A percentile compares a stretch with the other conserved stretches of the same genome.
phyloP scores from a whole-genome alignment of 129 eudicot species.

The Flaveria ramosissima region DNA sequence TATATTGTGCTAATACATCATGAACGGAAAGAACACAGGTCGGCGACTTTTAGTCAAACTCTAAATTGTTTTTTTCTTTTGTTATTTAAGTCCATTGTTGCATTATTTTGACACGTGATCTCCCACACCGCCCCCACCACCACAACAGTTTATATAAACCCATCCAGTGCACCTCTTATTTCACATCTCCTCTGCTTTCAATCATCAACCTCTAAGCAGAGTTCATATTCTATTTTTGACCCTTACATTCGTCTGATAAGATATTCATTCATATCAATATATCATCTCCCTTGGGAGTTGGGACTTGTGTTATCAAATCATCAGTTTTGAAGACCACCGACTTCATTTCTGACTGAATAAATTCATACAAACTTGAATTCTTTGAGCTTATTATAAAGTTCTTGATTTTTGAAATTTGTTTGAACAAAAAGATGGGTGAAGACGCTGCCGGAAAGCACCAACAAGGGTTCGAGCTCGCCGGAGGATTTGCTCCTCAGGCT shows the following conservation, averaged over 20 bases:
- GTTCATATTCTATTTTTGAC: neutral
- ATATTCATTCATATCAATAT: no score
- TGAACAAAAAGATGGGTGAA: constrained; percentile 42
- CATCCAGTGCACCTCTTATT: neutral
- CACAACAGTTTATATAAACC: constrained; percentile 37
- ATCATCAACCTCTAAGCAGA: neutral
- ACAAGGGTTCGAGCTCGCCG: constrained; percentile 53
- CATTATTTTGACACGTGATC: constrained; percentile 28
- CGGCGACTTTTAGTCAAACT: constrained; percentile 26
- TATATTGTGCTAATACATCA: no score
- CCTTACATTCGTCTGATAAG: neutral
- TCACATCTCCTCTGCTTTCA: constrained; percentile 23
- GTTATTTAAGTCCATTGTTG: neutral
- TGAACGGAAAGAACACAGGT: no score
- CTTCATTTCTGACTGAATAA: neutral
- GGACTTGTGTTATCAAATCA: neutral
- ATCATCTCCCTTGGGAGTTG: neutral
- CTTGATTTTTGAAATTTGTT: neutral
- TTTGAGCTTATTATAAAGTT: neutral
- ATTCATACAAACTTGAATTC: neutral
- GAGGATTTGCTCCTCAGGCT: constrained; percentile 41
- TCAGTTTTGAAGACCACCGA: neutral
- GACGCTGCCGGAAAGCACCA: constrained; percentile 27
- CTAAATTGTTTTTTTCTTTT: neutral
- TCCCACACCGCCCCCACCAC: constrained; percentile 23